Conservation (phyloP, 108 stramenopile genomes). For the Nannochloropsis gaditana region DNA sequence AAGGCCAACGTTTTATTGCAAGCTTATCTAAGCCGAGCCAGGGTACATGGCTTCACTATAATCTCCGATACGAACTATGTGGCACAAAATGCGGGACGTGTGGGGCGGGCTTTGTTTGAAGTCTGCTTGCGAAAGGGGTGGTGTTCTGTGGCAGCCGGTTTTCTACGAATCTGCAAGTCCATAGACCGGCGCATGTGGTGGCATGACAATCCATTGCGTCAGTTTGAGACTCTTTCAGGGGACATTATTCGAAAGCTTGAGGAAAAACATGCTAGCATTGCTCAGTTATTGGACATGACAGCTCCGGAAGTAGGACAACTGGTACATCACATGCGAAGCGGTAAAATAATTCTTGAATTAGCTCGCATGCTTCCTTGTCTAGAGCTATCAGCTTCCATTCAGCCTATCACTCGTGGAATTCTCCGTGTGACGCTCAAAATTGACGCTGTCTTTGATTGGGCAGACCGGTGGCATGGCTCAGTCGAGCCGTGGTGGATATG, state of each 20-base stretch:
- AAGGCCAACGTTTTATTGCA: constrained; percentile 88
- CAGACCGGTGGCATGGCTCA: constrained; percentile 43
- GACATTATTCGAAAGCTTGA: constrained; percentile 70
- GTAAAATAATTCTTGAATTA: constrained; percentile 60
- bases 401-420: constrained; percentile 83
- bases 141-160: constrained; percentile 46
- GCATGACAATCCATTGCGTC: constrained; percentile 73
- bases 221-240: constrained; percentile 69
- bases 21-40: constrained; percentile 67
- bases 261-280: constrained; percentile 44
- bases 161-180: constrained; percentile 81
- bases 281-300: constrained; percentile 74
- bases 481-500: constrained; percentile 83
- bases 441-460: constrained; percentile 75
- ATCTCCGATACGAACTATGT: constrained; percentile 95
- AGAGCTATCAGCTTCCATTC: constrained; percentile 66
- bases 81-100: constrained; percentile 88
- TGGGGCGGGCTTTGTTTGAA: constrained; percentile 92
- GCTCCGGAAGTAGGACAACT: constrained; percentile 79
- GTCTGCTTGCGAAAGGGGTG: constrained; percentile 71
- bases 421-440: constrained; percentile 63
- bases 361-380: constrained; percentile 71
- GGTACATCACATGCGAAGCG: constrained; percentile 59
- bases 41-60: constrained; percentile 78
- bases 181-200: constrained; percentile 90